Base-by-base conservation (phyloP, 352 stramenopile genomes). In the Phytophthora podocarpi region DNA sequence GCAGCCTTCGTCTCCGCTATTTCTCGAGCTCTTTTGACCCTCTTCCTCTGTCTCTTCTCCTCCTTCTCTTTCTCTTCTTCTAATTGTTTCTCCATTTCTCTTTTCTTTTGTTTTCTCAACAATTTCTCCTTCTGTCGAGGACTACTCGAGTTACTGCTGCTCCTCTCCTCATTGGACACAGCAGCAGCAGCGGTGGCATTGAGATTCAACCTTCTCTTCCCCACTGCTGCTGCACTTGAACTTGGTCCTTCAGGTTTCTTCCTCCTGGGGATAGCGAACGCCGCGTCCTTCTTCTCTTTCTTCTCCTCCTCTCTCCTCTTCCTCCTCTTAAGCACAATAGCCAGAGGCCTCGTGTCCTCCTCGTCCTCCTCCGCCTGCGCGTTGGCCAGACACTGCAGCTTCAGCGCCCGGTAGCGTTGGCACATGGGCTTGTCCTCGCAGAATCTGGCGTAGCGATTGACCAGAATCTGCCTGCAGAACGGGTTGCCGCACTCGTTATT, bases 371-470 rank as follows among this genome's bases (percentile, higher is more conserved):
- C 21, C 4, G 36, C 18, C 45, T 72, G 63, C 5, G 57, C 65
- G 20, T 70, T 75, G 9, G 67, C 64, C 34, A 45, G 58, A 47
- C 79, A 89, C 41, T 85, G 70, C n/a, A 89, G 58, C 49, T 74
- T 48, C 23, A 90, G 32, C 1, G 73, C 75, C 11, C 81, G 77
- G 18, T 81, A 84, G 23, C 73, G 59, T 56, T 91, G 82, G 35
- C 82, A 91, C 43, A 84, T 60, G 23, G 54, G 24, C 34, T 68
- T 79, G 30, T 75, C 59, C 23, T 80, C 73, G 51, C 82, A 91
- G 54, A 71, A 91, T 24, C 42, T 51, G 7, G 67, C 59, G 30
- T 71, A 67, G 21, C 67, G 67, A 59, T 81, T 91, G 28, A 36
- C 23, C 45, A 91, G 51, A 35, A 20, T 11, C 16, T 65, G 34